A percentile compares a stretch with the other conserved stretches of the same genome.
These are phyloP conservation scores for Chiua virens DNA, from an alignment of 768 basidiomycete genomes.

Conservation along the genomic window DNA sequence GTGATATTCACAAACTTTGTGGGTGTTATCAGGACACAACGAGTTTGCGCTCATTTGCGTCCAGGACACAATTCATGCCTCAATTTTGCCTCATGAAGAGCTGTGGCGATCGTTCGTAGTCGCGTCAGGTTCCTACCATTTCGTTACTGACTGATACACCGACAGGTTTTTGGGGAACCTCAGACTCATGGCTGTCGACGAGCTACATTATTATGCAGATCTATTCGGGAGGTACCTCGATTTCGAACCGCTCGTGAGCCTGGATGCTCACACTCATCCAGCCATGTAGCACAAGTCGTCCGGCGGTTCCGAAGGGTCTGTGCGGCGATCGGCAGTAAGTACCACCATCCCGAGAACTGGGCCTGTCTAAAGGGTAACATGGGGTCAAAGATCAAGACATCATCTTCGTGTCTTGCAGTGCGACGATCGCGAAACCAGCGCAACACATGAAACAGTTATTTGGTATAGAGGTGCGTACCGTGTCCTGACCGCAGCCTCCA, in stretches of 20 bases:
- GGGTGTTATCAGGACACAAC: conserved; percentile 14
- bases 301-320: conserved; percentile 75
- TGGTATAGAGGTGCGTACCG: conserved; percentile 47
- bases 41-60: neutral
- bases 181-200: conserved; percentile 78
- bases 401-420: conserved; percentile 83
- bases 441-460: conserved; percentile 78
- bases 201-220: conserved; percentile 84
- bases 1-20: conserved; percentile 91
- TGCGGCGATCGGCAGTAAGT: conserved; percentile 73
- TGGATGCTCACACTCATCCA: conserved; percentile 26
- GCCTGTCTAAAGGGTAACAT: neutral
- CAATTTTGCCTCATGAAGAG: conserved; percentile 83
- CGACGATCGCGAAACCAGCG: conserved; percentile 76
- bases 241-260: neutral
- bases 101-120: conserved; percentile 65
- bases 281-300: conserved; percentile 80
- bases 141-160: conserved; percentile 1
- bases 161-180: conserved; percentile 73
- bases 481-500: neutral
- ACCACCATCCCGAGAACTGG: neutral
- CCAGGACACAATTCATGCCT: conserved; percentile 83
- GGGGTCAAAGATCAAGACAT: conserved; percentile 44
- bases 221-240: conserved; percentile 68
- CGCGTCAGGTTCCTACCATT: neutral